Percentiles rank a stretch among this genome's conserved stretches.
phyloP scores from a whole-genome alignment of 352 stramenopile species.

The Aphanomyces invadans region DNA sequence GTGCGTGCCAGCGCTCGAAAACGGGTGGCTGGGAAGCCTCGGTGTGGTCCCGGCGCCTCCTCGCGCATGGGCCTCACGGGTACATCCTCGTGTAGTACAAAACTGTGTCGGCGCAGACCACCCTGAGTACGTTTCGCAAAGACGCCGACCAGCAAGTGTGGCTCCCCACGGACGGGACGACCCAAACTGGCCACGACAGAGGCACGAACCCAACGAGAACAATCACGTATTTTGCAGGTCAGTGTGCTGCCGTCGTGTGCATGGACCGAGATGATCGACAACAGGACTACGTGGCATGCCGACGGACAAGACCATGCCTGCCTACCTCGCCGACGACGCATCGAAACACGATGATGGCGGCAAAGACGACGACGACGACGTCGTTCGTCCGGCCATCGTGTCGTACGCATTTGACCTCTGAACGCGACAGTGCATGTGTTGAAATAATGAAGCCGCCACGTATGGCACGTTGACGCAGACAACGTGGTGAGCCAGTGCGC shows the following conservation, averaged over 20 bases:
- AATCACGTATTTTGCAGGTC: conserved; percentile 69
- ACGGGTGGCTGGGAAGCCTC: too few relatives aligned
- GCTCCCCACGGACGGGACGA: conserved; percentile 42
- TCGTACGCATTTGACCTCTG: conserved; percentile 68
- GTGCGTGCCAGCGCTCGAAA: too few relatives aligned
- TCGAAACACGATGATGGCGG: conserved; percentile 34
- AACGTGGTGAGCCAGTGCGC: too few relatives aligned
- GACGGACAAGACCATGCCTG: background rate
- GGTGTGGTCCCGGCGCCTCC: too few relatives aligned
- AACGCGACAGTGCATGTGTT: conserved; percentile 1
- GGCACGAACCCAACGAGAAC: conserved; percentile 80
- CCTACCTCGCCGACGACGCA: conserved; percentile 23
- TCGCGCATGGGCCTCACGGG: too few relatives aligned
- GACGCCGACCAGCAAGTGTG: conserved; percentile 87
- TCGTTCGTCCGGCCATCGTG: conserved; percentile 38
- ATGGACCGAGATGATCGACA: background rate
- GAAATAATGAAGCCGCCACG: background rate
- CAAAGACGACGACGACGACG: conserved; percentile 25
- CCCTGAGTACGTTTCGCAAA: conserved; percentile 79
- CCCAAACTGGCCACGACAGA: conserved; percentile 71
- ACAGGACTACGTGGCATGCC: conserved; percentile 30
- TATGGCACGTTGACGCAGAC: background rate
- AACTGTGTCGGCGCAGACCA: conserved; percentile 84
- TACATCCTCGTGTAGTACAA: too few relatives aligned
- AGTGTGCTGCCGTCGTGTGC: conserved; percentile 25